Evolutionary conservation across 805 yeast species (phyloP).

Genomic region (Hermanozyma aechmeae): DNA sequence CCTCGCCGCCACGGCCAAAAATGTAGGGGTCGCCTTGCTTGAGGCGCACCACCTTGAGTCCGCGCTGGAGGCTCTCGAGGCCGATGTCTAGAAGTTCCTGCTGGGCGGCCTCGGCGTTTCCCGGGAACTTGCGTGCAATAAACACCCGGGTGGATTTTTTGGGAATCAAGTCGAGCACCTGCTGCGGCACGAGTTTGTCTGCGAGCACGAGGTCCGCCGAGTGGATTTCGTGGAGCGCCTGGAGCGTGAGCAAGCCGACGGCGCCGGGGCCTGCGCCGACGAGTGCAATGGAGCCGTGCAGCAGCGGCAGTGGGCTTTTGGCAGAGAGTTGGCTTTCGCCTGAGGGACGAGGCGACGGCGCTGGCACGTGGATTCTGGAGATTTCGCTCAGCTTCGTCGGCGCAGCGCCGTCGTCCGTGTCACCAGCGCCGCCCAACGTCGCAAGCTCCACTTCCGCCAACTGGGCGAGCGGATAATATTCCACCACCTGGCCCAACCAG

Average conservation of each 20-base stretch:
- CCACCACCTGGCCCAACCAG: constrained; percentile 86
- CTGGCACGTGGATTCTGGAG: too few species aligned
- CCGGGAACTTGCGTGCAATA: constrained; percentile 92
- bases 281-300: constrained; percentile 56
- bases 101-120: constrained; percentile 92
- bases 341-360: too few species aligned
- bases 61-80: constrained; percentile 49
- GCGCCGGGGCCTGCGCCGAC: constrained; percentile 96
- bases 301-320: too few species aligned
- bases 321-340: too few species aligned
- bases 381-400: too few species aligned
- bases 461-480: constrained; percentile 71
- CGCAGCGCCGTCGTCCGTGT: too few species aligned
- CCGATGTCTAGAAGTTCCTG: constrained; percentile 73
- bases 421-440: too few species aligned
- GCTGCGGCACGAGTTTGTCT: constrained; percentile 87
- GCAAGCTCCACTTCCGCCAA: too few species aligned
- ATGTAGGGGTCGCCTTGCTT: constrained; percentile 97
- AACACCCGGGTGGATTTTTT: constrained; percentile 54
- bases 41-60: constrained; percentile 74
- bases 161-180: constrained; percentile 78
- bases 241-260: constrained; percentile 69
- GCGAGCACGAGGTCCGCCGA: constrained; percentile 80
- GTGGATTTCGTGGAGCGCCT: constrained; percentile 73
- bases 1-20: constrained; percentile 96